phyloP scores from a whole-genome alignment of 2,329 filamentous ascomycete species.

The Cryphonectria carpinicola region DNA sequence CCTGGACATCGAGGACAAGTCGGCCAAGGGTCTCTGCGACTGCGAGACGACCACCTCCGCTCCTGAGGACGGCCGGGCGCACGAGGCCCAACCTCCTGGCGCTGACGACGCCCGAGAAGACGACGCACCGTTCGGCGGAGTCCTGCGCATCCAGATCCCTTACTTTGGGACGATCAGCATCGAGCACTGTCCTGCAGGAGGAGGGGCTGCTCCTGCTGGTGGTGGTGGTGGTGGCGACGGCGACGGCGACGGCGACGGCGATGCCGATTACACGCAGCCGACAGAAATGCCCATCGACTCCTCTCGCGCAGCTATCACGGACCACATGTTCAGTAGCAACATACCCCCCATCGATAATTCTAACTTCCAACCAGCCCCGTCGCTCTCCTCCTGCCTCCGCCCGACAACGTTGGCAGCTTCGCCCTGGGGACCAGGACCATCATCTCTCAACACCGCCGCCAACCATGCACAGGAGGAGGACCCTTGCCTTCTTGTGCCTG shows the following conservation, averaged over 20 bases:
- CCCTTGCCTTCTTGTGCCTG: slow-evolving; percentile 19
- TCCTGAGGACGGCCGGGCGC: slow-evolving; percentile 20
- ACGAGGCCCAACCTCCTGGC: slow-evolving; percentile 33
- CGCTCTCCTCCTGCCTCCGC: neutral
- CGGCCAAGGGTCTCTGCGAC: slow-evolving; percentile 33
- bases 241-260: too few species aligned
- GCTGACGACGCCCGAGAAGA: slow-evolving; percentile 31
- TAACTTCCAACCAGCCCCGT: slow-evolving; percentile 13
- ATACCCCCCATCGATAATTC: neutral
- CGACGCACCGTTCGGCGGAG: slow-evolving; percentile 23
- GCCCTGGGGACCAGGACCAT: neutral
- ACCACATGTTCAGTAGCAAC: slow-evolving; percentile 1
- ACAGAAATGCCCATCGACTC: too few species aligned
- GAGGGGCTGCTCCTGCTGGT: too few species aligned
- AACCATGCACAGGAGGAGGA: neutral
- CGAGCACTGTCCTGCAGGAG: slow-evolving; percentile 24
- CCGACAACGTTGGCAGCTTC: neutral
- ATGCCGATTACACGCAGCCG: too few species aligned
- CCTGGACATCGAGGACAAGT: slow-evolving; percentile 44
- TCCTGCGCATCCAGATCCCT: slow-evolving; percentile 46
- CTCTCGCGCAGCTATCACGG: neutral
- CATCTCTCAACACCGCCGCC: neutral
- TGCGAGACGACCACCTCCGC: slow-evolving; percentile 35
- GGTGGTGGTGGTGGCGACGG: neutral
- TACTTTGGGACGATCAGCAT: slow-evolving; percentile 47